Evolutionary conservation across 768 basidiomycete genomes (phyloP), one percentile per base, ranked within the genome.

Genomic region (Dacryopinax primogenitus): DNA sequence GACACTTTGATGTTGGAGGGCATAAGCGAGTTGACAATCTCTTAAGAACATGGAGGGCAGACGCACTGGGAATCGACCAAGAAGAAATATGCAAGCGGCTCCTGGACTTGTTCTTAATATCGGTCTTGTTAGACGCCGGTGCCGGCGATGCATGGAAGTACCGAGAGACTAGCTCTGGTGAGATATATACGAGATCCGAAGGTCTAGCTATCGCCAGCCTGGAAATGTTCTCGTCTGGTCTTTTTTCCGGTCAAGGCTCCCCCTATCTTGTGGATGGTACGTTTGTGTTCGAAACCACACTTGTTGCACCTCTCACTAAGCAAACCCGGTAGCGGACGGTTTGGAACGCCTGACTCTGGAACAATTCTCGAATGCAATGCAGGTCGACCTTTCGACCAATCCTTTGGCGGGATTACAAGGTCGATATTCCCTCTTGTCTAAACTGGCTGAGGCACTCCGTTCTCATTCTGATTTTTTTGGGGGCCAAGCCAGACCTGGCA

Each of bases 101-200:
- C 34, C 80, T 98, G 72, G 95, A 98, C 76, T 83, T 96, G 39
- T 94, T 93, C 77, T 76, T 86, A 64, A 77, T 87, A 26, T 92
- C 92, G 12, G 95, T 98, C 7, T 80, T 98, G 15, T 84, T 99
- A 35, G 95, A 98, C 70, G 95, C 94, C 0, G 94, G 94, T 1
- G 95, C 94, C 0, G 95, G 94, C 0, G 86, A 83, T 65, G 71
- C 76, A 1, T 98, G 94, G 94, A 75, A 74, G 12, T 98, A 87
- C 74, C 78, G 76, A 6, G 92, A 94, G 65, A 71, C 70, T 1
- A 73, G 69, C 69, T 81, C 82, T 0, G 82, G 81, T 0, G 71
- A 78, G 65, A 77, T 74, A 0, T 92, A 84, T 73, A 72, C 77
- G 63, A 80, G 87, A 70, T 93, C 82, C 3, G 90, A 86, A 72